Conservation (phyloP, 2,329 filamentous ascomycete species). For the Pestalotiopsis sp. region DNA sequence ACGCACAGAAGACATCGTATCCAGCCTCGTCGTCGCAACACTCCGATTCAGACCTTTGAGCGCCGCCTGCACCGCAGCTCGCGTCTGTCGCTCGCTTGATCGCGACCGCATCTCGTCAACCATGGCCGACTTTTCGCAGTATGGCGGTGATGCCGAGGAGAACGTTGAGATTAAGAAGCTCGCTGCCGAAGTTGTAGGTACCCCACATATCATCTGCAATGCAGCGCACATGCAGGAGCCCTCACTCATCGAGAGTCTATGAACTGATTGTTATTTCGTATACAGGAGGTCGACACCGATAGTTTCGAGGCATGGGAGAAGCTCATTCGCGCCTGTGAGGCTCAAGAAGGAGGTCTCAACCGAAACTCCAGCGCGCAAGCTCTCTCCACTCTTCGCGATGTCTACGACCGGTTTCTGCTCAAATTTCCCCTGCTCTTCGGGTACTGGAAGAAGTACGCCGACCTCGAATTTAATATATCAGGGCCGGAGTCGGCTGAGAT, state of each 20-base stretch:
- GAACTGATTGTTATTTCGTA: slow-evolving; percentile 17
- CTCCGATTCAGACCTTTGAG: not conserved
- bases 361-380: slow-evolving; percentile 95
- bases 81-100: not conserved
- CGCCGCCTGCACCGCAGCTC: not conserved
- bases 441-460: slow-evolving; percentile 99
- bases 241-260: not conserved
- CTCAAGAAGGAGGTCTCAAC: slow-evolving; percentile 89
- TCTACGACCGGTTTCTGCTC: slow-evolving; percentile 89
- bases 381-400: slow-evolving; percentile 81
- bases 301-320: slow-evolving; percentile 96
- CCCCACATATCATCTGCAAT: slow-evolving; percentile 4
- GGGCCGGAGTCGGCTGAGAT: slow-evolving; percentile 97
- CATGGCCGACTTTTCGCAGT: slow-evolving; percentile 19
- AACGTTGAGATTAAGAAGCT: slow-evolving; percentile 55
- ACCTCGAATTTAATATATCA: slow-evolving; percentile 94
- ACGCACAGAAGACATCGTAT: not conserved
- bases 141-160: slow-evolving; percentile 37
- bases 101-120: not conserved
- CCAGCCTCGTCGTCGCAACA: slow-evolving; percentile 5
- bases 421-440: slow-evolving; percentile 96
- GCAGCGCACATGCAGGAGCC: slow-evolving; percentile 1
- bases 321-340: slow-evolving; percentile 79
- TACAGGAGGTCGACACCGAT: slow-evolving; percentile 72
- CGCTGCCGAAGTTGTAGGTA: slow-evolving; percentile 65